Evolutionary conservation across 345 rosid species (phyloP).

Genomic region (Citrus sinensis): DVS_A1.0 CM039164.1:6474501-6475000

Average conservation of each 20-base stretch:
- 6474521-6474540: conserved; percentile 3
- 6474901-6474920: conserved; percentile 65
- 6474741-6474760: conserved; percentile 96
- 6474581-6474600: background rate
- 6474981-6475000: background rate
- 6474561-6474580: background rate
- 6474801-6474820: conserved; percentile 10
- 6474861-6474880: conserved; percentile 97
- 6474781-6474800: conserved; percentile 55
- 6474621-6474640: background rate
- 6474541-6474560: background rate
- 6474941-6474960: conserved; percentile 17
- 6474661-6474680: background rate
- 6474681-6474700: background rate
- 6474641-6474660: background rate
- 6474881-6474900: conserved; percentile 71
- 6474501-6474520: background rate
- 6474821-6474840: conserved; percentile 10
- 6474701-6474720: conserved; percentile 20
- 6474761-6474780: conserved; percentile 90
- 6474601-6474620: background rate
- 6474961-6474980: conserved; percentile 5
- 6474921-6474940: conserved; percentile 79
- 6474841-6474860: conserved; percentile 57
- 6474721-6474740: conserved; percentile 83